phyloP scores from a whole-genome alignment of 352 stramenopile genomes.

The Phytopythium sindhum region DNA sequence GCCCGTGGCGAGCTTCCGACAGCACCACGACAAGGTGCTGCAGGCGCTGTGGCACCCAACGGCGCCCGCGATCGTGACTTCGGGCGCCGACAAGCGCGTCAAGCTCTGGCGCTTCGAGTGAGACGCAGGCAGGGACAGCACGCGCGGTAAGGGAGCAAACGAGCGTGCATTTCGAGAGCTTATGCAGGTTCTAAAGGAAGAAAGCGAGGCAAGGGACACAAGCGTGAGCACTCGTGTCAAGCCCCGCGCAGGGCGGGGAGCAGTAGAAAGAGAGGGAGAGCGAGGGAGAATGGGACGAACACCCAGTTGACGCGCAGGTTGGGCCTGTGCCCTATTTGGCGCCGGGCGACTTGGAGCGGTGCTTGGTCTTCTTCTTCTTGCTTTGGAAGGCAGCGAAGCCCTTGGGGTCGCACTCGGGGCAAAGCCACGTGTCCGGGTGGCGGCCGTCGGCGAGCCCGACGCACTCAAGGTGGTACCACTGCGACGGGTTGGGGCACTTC shows the following conservation, averaged over 20 bases:
- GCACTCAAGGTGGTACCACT: conserved; percentile 88
- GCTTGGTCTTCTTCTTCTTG: conserved; percentile 87
- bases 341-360: conserved; percentile 71
- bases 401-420: conserved; percentile 82
- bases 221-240: background rate
- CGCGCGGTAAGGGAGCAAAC: conserved; percentile 7
- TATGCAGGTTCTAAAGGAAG: conserved; percentile 10
- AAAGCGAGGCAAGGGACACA: background rate
- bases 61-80: conserved; percentile 52
- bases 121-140: conserved; percentile 4
- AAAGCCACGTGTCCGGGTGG: conserved; percentile 85
- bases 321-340: conserved; percentile 51
- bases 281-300: background rate
- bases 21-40: conserved; percentile 65
- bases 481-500: conserved; percentile 81
- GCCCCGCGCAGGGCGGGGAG: background rate
- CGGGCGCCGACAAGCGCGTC: conserved; percentile 58
- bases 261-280: background rate
- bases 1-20: conserved; percentile 50
- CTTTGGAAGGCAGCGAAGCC: conserved; percentile 70
- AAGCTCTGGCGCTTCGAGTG: conserved; percentile 57
- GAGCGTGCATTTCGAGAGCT: background rate
- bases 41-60: conserved; percentile 63
- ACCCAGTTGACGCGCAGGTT: no score
- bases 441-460: conserved; percentile 76